Evolutionary conservation across 352 stramenopile species (phyloP), one percentile per base, ranked within the genome.

Genomic region (Plasmopara muralis): DNA sequence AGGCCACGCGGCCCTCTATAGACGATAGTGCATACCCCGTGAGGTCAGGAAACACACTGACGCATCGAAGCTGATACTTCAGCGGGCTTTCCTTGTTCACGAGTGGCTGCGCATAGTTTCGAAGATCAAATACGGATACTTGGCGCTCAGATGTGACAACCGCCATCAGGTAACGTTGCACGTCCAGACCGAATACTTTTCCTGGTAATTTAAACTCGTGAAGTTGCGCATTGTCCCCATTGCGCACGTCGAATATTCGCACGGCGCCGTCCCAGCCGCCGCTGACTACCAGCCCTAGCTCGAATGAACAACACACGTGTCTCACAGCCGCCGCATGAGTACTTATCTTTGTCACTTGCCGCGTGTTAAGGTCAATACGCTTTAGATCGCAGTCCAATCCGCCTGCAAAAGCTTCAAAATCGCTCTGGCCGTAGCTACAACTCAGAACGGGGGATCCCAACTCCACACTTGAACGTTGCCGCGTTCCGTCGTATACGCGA

Each of bases 1-100:
- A 91, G 12, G 90, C 94, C 12, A 99, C 96, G 29, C 96, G 79
- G 8, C 96, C 96, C 68, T 98, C 96, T 55, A 98, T 96, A 43
- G 89, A 97, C 12, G 86, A 90, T 16, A 98, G 62, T 1, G 93
- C 96, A 57, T 96, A 97, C 2, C 95, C 81, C 9, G 56, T 55
- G 29, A 87, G 67, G 44, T 78, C 70, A 13, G 74, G 77, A 20
- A 94, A 85, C n/a, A 88, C 60, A 38, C 74, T 55, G 9, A 92
- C 67, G 62, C 87, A 98, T 15, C 95, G 83, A 20, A 90, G 94
- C 69, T 98, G 95, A 60, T 90, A 92, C 72, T 96, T 92, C 57
- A 95, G 68, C 52, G 77, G 77, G 50, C 70, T 95, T 46, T 93
- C 73, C n/a, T 79, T 73, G 45, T 66, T 49, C 50, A 92, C 56